Evolutionary conservation across 2,329 filamentous ascomycete species (phyloP).

Genomic region (Aaosphaeria arxii): DNA sequence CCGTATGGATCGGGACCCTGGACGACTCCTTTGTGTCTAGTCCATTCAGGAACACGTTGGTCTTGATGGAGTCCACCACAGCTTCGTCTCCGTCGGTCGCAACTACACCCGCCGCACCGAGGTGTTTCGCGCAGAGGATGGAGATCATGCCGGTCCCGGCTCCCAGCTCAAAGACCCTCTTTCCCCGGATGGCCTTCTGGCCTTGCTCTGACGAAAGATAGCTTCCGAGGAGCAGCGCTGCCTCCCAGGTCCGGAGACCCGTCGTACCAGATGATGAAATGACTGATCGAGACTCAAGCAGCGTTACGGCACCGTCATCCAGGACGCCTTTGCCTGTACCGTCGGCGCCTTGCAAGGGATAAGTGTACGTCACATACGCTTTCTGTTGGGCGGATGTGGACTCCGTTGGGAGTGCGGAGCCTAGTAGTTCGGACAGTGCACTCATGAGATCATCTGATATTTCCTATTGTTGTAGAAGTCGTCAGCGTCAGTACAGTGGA

Average conservation of each 20-base stretch:
- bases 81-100: constrained; percentile 74
- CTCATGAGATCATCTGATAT: constrained; percentile 79
- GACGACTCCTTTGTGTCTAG: constrained; percentile 49
- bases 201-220: constrained; percentile 55
- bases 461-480: constrained; percentile 54
- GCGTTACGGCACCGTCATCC: constrained; percentile 49
- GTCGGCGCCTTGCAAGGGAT: constrained; percentile 18
- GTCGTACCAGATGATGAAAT: constrained; percentile 72
- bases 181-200: constrained; percentile 48
- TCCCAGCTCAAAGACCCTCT: constrained; percentile 68
- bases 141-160: constrained; percentile 75
- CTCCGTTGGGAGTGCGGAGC: constrained; percentile 62
- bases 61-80: constrained; percentile 64
- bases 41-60: constrained; percentile 67
- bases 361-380: constrained; percentile 70
- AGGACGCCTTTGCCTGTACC: constrained; percentile 5
- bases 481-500: no score
- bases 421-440: constrained; percentile 63
- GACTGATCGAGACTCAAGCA: constrained; percentile 67
- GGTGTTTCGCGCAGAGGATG: constrained; percentile 67
- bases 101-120: constrained; percentile 58
- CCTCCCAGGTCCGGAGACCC: constrained; percentile 78
- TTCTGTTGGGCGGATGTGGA: constrained; percentile 66
- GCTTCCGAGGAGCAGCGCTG: constrained; percentile 68
- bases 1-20: constrained; percentile 41